A percentile compares a stretch with the other conserved stretches of the same genome.
phyloP scores from a whole-genome alignment of 345 rosid genomes.

The Camelina sativa region DNA sequence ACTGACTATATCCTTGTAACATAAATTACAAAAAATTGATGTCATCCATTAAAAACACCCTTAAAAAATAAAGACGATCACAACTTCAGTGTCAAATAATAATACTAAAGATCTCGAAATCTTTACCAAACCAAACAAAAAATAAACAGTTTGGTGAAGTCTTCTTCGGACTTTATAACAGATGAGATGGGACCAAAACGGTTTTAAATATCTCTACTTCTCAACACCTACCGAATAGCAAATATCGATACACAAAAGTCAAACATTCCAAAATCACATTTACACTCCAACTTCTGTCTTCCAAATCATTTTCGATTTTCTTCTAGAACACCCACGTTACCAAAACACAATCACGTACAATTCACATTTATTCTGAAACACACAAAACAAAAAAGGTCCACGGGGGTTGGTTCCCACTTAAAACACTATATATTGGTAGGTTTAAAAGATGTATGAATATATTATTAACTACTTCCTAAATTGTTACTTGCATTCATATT shows the following conservation, averaged over 20 bases:
- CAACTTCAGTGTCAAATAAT: background rate
- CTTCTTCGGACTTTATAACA: constrained; percentile 4
- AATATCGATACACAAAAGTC: constrained; percentile 32
- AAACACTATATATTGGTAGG: constrained; percentile 2
- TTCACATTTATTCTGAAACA: constrained; percentile 4
- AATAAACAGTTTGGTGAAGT: constrained; percentile 12
- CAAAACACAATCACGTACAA: constrained; percentile 1
- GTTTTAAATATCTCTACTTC: constrained; percentile 21
- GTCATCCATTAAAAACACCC: background rate
- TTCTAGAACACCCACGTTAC: constrained; percentile 13
- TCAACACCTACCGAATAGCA: constrained; percentile 29
- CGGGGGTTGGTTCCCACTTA: constrained; percentile 13
- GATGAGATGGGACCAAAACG: constrained; percentile 32
- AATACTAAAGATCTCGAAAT: background rate
- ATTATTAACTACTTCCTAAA: background rate
- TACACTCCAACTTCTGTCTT: constrained; percentile 22
- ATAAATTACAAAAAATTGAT: background rate
- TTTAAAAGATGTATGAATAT: background rate
- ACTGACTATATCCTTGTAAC: background rate
- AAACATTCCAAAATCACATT: constrained; percentile 34
- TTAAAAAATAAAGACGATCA: background rate
- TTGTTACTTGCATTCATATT: background rate
- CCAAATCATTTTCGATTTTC: constrained; percentile 6
- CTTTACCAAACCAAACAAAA: background rate
- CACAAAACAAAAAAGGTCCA: constrained; percentile 28